These are phyloP conservation scores for Ganoderma leucocontextum DNA, from an alignment of 1,284 basidiomycete species.

Conservation along the genomic window DNA sequence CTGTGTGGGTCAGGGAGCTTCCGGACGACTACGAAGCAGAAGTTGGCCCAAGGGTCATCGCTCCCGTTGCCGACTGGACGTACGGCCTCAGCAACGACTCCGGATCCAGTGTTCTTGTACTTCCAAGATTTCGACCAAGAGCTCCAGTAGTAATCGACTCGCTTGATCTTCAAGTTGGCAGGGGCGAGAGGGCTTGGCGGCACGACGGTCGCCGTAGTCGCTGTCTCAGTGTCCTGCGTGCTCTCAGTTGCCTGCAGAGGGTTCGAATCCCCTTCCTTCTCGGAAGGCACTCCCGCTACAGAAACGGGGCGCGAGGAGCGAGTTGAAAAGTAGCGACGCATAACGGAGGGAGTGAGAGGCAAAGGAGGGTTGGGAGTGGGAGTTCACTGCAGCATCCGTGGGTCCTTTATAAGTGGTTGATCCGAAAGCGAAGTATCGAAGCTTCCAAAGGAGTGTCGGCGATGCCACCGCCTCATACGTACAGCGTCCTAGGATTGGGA, in stretches of 20 bases:
- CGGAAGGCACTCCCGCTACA: not conserved
- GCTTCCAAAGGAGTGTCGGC: not conserved
- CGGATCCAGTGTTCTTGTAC: conserved; percentile 62
- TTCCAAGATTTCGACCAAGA: conserved; percentile 62
- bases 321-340: conserved; percentile 3
- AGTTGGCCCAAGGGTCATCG: conserved; percentile 56
- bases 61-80: conserved; percentile 41
- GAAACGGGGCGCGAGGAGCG: conserved; percentile 1
- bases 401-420: not conserved
- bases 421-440: not conserved
- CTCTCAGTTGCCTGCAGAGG: not conserved
- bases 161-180: conserved; percentile 48
- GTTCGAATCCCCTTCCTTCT: conserved; percentile 1
- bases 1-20: conserved; percentile 44
- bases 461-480: not conserved
- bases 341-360: not conserved
- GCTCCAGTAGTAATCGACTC: conserved; percentile 64
- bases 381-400: not conserved
- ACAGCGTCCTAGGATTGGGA: not conserved
- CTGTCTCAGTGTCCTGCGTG: not conserved
- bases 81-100: conserved; percentile 54
- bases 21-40: conserved; percentile 21
- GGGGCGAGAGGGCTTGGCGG: not conserved
- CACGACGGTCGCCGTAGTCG: not conserved
- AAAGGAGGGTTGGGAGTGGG: not conserved